Conservation (phyloP, 768 basidiomycete genomes). For the Rickenella mellea region DNA sequence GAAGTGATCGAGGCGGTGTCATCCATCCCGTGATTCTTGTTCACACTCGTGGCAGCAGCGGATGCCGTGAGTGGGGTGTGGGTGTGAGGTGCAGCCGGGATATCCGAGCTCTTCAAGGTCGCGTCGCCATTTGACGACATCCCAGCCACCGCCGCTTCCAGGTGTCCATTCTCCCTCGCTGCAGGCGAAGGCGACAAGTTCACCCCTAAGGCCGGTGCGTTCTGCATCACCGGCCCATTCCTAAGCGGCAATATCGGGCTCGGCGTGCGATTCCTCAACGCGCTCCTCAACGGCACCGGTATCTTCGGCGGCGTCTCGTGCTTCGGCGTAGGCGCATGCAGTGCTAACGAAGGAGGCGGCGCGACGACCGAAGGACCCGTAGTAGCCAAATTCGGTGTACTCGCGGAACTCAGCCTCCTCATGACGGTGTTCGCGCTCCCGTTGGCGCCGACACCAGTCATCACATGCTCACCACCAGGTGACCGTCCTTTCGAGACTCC, state of each 20-base stretch:
- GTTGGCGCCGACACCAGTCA: too few relatives aligned
- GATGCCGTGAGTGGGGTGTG: conserved; percentile 4
- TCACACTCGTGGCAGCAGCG: conserved; percentile 1
- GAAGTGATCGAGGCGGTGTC: conserved; percentile 47
- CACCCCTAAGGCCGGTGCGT: conserved; percentile 30
- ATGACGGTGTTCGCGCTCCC: too few relatives aligned
- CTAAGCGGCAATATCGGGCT: too few relatives aligned
- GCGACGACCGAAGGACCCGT: conserved; percentile 2
- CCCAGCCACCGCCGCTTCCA: too few relatives aligned
- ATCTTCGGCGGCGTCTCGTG: background rate
- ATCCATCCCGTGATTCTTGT: conserved; percentile 15
- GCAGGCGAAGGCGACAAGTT: too few relatives aligned
- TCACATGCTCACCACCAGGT: too few relatives aligned
- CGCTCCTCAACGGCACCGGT: conserved; percentile 44
- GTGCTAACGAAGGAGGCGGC: conserved; percentile 6
- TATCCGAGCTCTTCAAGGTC: conserved; percentile 6
- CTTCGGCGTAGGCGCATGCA: background rate
- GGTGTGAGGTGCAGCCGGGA: conserved; percentile 5
- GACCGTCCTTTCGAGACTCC: too few relatives aligned
- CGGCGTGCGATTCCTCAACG: conserved; percentile 45
- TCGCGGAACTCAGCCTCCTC: background rate
- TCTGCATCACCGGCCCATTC: conserved; percentile 9
- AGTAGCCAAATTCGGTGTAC: conserved; percentile 6
- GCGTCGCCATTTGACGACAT: too few relatives aligned
- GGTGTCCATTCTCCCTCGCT: too few relatives aligned